A percentile compares a stretch with the other conserved stretches of the same genome.
phyloP scores from a whole-genome alignment of 2,329 filamentous ascomycete species.

The Aschersonia sp. region DNA sequence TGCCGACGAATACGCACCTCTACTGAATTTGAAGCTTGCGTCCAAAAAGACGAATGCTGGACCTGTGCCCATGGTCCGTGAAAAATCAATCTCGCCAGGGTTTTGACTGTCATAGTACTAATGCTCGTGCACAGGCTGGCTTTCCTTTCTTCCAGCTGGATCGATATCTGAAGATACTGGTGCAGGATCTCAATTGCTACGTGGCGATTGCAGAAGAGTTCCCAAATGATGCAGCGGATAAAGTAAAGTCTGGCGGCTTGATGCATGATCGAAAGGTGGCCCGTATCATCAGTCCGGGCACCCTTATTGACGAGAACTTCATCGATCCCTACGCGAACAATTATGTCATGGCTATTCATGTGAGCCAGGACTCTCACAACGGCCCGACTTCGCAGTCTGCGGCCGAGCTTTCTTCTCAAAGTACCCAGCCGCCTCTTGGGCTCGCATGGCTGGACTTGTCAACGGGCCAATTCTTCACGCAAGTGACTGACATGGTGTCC shows the following conservation, averaged over 20 bases:
- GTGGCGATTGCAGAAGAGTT: slow-evolving; percentile 94
- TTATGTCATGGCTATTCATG: slow-evolving; percentile 71
- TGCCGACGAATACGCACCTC: slow-evolving; percentile 72
- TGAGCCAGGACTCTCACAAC: slow-evolving; percentile 14
- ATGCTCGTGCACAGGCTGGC: slow-evolving; percentile 46
- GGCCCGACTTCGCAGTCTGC: background rate
- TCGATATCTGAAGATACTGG: slow-evolving; percentile 80
- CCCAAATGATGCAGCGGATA: slow-evolving; percentile 54
- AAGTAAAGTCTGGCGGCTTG: slow-evolving; percentile 60
- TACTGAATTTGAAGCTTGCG: slow-evolving; percentile 77
- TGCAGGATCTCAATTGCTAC: slow-evolving; percentile 79
- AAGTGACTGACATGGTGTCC: slow-evolving; percentile 53
- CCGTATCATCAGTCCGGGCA: slow-evolving; percentile 84
- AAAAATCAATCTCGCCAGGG: slow-evolving; percentile 5
- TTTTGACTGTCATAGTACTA: background rate
- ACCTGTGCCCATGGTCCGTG: slow-evolving; percentile 66
- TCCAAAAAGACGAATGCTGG: slow-evolving; percentile 67
- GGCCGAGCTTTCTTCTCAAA: background rate
- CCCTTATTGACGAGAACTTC: slow-evolving; percentile 93
- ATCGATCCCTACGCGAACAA: slow-evolving; percentile 92
- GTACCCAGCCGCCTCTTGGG: slow-evolving; percentile 36
- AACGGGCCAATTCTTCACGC: slow-evolving; percentile 86
- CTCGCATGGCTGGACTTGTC: slow-evolving; percentile 91
- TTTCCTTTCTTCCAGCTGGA: slow-evolving; percentile 92
- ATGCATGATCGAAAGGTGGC: slow-evolving; percentile 76